Percentiles rank a stretch among this genome's conserved stretches.
These are phyloP conservation scores for Camelina laxa DNA, from an alignment of 345 rosid species.

Conservation along the genomic window DNA sequence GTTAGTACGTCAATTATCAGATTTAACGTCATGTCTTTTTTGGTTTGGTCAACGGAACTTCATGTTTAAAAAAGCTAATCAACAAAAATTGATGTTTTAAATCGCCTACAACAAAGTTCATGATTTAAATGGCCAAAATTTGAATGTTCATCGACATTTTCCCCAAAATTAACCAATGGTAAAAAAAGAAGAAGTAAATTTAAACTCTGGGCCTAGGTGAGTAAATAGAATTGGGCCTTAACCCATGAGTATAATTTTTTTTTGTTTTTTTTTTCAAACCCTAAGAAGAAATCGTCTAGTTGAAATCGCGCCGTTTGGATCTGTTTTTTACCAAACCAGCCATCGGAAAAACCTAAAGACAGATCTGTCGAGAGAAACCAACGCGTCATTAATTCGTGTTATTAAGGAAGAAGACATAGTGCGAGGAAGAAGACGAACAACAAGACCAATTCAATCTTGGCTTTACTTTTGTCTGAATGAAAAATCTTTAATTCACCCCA, in stretches of 20 bases:
- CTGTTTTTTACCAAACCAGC: neutral
- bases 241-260: neutral
- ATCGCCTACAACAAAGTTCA: no score
- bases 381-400: neutral
- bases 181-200: neutral
- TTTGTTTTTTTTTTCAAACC: no score
- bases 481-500: slow-evolving; percentile 27
- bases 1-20: no score
- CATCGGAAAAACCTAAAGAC: slow-evolving; percentile 2
- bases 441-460: neutral
- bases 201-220: neutral
- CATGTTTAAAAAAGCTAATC: no score
- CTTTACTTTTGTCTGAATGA: slow-evolving; percentile 9
- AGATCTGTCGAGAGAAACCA: slow-evolving; percentile 26
- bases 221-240: slow-evolving; percentile 13
- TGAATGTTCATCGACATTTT: no score
- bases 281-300: no score
- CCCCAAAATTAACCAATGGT: neutral
- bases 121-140: no score
- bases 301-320: slow-evolving; percentile 35
- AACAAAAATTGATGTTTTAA: no score
- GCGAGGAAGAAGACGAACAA: neutral
- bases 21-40: no score
- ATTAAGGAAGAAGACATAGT: neutral
- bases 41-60: no score